Evolutionary conservation across 495 filamentous ascomycete species (phyloP), one percentile per base, ranked within the genome.

Genomic region (Aspergillus kassunensis): DNA sequence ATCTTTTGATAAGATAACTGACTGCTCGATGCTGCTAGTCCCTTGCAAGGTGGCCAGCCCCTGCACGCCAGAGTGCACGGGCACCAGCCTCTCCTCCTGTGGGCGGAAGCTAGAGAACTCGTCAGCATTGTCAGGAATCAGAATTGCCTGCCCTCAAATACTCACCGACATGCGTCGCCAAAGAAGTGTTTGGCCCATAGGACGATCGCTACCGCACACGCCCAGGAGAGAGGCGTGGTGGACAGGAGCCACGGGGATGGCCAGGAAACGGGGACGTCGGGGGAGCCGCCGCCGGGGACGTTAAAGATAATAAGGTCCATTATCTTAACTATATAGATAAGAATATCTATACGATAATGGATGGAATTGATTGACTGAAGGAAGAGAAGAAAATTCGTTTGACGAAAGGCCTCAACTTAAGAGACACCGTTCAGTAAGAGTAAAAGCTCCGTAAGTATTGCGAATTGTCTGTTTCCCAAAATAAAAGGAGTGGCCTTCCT

Each of bases 311-410:
- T 27, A 4, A 27, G 9, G 24, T 4, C 9, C 4, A 27, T 4
- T 4, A 27, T 27, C 4, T 4, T 27, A 27, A 27, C 9, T 27
- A 27, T 27, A n/a, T n/a, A n/a, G n/a, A n/a, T n/a, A n/a, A n/a
- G n/a, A n/a, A n/a, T n/a, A n/a, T n/a, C n/a, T n/a, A n/a, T n/a
- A n/a, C n/a, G n/a, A 30, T 30, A 30, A 12, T 30, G 29, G 12
- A 30, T 30, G 6, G 12, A 30, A 30, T 30, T 6, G 12, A 6
- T 6, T 12, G 31, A 12, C 31, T 15, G 19, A 2, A 20, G 16
- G 23, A 36, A 50, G 5, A 33, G 19, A 46, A 52, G 51, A 19
- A 13, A 58, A 10, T 29, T 35, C 10, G 3, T 34, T 12, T n/a
- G 29, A 34, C 4, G 3, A 34, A 34, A 13, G 4, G 3, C 11